Evolutionary conservation across 768 basidiomycete genomes (phyloP).

Genomic region (Psilocybe tampanensis): DNA sequence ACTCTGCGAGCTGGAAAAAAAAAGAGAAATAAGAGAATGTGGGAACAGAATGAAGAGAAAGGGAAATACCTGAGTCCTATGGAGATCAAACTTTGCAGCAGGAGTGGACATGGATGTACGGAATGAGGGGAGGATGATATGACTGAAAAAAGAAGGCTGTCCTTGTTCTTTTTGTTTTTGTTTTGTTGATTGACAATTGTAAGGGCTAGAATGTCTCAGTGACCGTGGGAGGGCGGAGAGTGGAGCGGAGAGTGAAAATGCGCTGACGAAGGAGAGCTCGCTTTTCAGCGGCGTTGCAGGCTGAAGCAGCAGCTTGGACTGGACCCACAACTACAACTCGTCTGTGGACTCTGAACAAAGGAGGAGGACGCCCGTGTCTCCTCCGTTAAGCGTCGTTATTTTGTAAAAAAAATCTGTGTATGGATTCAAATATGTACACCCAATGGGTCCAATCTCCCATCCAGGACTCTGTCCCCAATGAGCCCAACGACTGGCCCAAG

Average conservation of each 20-base stretch:
- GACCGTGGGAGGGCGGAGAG: conserved; percentile 40
- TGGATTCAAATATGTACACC: conserved; percentile 48
- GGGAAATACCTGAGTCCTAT: conserved; percentile 34
- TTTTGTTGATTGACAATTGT: conserved; percentile 14
- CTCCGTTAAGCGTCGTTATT: background rate
- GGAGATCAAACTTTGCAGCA: conserved; percentile 26
- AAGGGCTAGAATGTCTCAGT: conserved; percentile 32
- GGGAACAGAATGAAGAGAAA: background rate
- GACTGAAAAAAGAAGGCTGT: conserved; percentile 10
- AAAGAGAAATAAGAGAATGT: conserved; percentile 11
- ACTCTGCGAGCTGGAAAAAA: conserved; percentile 49
- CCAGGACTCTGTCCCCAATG: conserved; percentile 31
- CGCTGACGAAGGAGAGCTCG: background rate
- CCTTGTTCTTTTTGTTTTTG: conserved; percentile 17
- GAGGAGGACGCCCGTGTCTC: too few species aligned
- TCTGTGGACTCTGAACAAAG: too few species aligned
- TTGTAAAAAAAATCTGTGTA: conserved; percentile 28
- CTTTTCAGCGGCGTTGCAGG: background rate
- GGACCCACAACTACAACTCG: too few species aligned
- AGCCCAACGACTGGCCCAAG: conserved; percentile 47
- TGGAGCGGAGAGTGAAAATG: conserved; percentile 32
- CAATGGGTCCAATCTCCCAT: conserved; percentile 45
- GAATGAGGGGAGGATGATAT: background rate
- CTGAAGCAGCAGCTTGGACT: too few species aligned
- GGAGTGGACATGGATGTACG: conserved; percentile 20